Percentiles rank a stretch among this genome's conserved stretches.
These are phyloP conservation scores for Phylloporus arenicola DNA, from an alignment of 768 basidiomycete genomes.

Conservation along the genomic window DNA sequence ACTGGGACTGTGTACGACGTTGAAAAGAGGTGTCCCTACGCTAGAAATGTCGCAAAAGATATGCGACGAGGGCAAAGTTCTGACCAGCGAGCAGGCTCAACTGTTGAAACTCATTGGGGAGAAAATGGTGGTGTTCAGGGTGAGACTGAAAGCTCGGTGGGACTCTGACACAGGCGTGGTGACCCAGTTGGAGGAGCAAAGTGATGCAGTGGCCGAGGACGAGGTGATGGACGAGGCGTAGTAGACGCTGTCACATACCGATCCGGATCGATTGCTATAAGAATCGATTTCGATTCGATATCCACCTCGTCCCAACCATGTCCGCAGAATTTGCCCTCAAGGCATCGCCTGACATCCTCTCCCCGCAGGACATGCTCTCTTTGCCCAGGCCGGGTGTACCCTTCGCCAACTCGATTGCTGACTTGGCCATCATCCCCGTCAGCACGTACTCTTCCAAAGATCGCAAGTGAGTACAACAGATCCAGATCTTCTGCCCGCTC, in stretches of 20 bases:
- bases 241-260: conserved; percentile 13
- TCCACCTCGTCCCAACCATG: conserved; percentile 32
- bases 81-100: conserved; percentile 87
- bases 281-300: conserved; percentile 6
- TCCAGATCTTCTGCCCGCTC: not conserved
- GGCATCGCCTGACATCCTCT: conserved; percentile 53
- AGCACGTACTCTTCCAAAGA: conserved; percentile 68
- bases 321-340: conserved; percentile 51
- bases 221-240: conserved; percentile 50
- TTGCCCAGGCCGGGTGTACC: conserved; percentile 64
- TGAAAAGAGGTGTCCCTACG: conserved; percentile 86
- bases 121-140: conserved; percentile 80
- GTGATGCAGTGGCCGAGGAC: conserved; percentile 28
- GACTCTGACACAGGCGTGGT: conserved; percentile 63
- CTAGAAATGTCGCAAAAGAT: conserved; percentile 74
- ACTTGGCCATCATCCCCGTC: conserved; percentile 61
- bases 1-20: conserved; percentile 78
- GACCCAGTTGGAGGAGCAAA: conserved; percentile 45
- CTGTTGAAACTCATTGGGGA: conserved; percentile 87
- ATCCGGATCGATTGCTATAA: not conserved
- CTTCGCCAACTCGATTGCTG: conserved; percentile 61
- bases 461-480: conserved; percentile 51
- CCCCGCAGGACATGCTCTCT: conserved; percentile 65
- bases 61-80: conserved; percentile 73
- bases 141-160: conserved; percentile 70